These are phyloP conservation scores for Deinandra increscens DNA, from an alignment of 129 eudicot genomes.

Conservation along the genomic window DNA sequence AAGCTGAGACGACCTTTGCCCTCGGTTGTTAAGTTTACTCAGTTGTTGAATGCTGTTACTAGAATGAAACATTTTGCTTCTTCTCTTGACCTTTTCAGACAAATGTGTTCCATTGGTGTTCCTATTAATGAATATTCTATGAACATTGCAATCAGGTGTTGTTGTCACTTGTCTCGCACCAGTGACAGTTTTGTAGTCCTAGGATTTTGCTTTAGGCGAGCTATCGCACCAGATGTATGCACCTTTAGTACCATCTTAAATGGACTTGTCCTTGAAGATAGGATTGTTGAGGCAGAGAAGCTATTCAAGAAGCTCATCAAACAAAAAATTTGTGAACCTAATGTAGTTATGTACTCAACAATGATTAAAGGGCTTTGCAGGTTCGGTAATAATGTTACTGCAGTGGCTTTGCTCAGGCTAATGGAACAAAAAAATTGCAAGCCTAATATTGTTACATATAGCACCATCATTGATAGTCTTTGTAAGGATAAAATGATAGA, in stretches of 20 bases:
- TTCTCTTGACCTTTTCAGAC: neutral
- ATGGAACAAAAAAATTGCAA: neutral
- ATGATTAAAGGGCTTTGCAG: slow-evolving; percentile 1
- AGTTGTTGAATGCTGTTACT: neutral
- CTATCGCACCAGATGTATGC: neutral
- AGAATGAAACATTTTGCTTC: neutral
- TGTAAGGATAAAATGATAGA: slow-evolving; percentile 4
- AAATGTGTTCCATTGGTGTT: neutral
- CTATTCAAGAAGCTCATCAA: neutral
- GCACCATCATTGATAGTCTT: neutral
- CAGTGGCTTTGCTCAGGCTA: neutral
- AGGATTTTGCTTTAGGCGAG: neutral
- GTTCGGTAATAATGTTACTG: neutral
- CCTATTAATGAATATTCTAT: neutral
- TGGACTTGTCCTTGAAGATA: neutral
- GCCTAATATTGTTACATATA: neutral
- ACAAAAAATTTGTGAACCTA: neutral
- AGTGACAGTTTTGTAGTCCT: no score
- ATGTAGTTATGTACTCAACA: neutral
- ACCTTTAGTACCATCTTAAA: neutral
- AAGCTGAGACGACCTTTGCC: neutral
- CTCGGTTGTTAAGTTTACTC: neutral
- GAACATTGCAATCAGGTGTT: neutral
- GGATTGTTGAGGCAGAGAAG: neutral
- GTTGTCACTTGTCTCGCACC: no score